These are phyloP conservation scores for Aquilaria sinensis DNA, from an alignment of 345 rosid species.

Conservation along the genomic window DNA sequence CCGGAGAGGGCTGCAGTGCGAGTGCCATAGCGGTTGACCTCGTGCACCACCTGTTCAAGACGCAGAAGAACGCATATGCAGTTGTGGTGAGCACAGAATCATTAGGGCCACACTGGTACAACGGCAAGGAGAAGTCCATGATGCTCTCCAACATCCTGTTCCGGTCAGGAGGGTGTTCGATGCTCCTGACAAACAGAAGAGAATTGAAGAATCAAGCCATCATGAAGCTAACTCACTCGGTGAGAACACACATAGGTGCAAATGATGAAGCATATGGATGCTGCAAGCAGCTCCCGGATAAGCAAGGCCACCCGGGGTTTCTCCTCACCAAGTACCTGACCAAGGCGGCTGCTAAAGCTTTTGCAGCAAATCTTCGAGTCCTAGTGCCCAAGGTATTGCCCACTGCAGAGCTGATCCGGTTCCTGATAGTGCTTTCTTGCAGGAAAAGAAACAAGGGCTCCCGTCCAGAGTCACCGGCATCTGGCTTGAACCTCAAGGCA, in stretches of 20 bases:
- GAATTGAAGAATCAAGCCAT: slow-evolving; percentile 34
- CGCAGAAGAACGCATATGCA: slow-evolving; percentile 32
- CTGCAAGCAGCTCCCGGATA: slow-evolving; percentile 50
- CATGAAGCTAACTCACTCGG: slow-evolving; percentile 39
- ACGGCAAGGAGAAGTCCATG: slow-evolving; percentile 75
- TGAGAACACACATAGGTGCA: slow-evolving; percentile 45
- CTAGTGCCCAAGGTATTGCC: slow-evolving; percentile 60
- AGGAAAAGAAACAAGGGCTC: neutral
- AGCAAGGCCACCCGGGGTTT: slow-evolving; percentile 33
- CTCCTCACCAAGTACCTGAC: slow-evolving; percentile 33
- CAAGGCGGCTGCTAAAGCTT: slow-evolving; percentile 39
- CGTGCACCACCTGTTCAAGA: slow-evolving; percentile 43
- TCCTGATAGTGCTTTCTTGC: neutral
- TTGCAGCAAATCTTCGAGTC: slow-evolving; percentile 43
- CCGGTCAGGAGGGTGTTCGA: slow-evolving; percentile 66
- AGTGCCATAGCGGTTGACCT: slow-evolving; percentile 40
- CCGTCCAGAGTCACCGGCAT: neutral
- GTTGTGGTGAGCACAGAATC: slow-evolving; percentile 77
- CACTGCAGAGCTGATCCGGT: slow-evolving; percentile 21
- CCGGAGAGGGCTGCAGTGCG: slow-evolving; percentile 69
- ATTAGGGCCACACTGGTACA: slow-evolving; percentile 65
- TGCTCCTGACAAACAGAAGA: slow-evolving; percentile 54
- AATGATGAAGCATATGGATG: slow-evolving; percentile 61
- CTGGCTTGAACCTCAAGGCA: slow-evolving; percentile 33
- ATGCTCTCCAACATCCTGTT: slow-evolving; percentile 69